phyloP scores from a whole-genome alignment of 257 asterid species.

The Striga asiatica region DNA sequence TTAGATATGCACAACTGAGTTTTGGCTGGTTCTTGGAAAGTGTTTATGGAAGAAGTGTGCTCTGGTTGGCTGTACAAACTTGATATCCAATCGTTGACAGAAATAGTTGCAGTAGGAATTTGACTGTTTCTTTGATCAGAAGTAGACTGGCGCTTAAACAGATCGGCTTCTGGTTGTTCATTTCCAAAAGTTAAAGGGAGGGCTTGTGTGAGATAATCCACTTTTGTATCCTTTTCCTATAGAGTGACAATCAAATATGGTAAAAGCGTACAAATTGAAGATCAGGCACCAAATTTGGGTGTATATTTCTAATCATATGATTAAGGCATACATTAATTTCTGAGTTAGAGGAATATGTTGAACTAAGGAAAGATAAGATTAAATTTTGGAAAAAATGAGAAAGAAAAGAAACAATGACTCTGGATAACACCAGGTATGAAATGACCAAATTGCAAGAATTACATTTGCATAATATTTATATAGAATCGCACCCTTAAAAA shows the following conservation, averaged over 20 bases:
- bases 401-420: background rate
- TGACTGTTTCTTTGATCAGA: constrained; percentile 27
- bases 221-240: constrained; percentile 36
- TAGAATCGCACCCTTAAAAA: background rate
- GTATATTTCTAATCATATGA: constrained; percentile 9
- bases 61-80: constrained; percentile 53
- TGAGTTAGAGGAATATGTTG: background rate
- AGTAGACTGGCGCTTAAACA: constrained; percentile 26
- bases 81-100: constrained; percentile 52
- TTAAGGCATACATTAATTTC: background rate
- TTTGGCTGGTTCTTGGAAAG: constrained; percentile 19
- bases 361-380: background rate
- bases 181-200: constrained; percentile 60
- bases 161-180: constrained; percentile 47
- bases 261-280: constrained; percentile 11
- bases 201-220: constrained; percentile 30
- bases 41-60: constrained; percentile 24
- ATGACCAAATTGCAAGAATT: background rate
- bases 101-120: constrained; percentile 23
- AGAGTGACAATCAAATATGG: constrained; percentile 14
- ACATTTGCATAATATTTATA: background rate
- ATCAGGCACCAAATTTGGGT: background rate
- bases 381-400: background rate
- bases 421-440: background rate
- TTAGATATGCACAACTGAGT: constrained; percentile 23